Percentiles rank a stretch among this genome's conserved stretches.
Conservation (phyloP, 2,329 filamentous ascomycete species). For the Aspergillus pseudoglaucus region DNA sequence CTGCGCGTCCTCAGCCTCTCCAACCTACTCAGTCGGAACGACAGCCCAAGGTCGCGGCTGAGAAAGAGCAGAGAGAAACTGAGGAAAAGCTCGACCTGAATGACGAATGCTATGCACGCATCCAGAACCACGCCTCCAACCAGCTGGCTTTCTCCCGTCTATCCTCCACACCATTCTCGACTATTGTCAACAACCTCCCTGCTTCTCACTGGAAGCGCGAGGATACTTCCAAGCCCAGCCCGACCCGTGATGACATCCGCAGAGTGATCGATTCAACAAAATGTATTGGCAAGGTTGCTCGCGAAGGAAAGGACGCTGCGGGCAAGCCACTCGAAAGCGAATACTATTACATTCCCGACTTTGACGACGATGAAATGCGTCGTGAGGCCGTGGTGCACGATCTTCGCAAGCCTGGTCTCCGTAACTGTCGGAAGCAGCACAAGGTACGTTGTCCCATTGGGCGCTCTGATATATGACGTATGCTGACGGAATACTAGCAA, state of each 20-base stretch:
- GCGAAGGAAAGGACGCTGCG: slow-evolving; percentile 91
- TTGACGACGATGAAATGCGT: slow-evolving; percentile 71
- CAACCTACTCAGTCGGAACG: slow-evolving; percentile 26
- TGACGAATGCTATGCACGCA: slow-evolving; percentile 26
- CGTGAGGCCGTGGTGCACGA: slow-evolving; percentile 78
- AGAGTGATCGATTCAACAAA: slow-evolving; percentile 64
- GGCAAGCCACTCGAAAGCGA: slow-evolving; percentile 91
- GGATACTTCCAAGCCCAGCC: slow-evolving; percentile 33
- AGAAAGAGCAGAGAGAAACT: slow-evolving; percentile 12
- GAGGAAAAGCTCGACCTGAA: slow-evolving; percentile 14
- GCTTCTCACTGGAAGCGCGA: slow-evolving; percentile 51
- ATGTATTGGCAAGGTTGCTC: slow-evolving; percentile 81
- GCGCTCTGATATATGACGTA: slow-evolving; percentile 1
- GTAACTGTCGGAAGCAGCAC: slow-evolving; percentile 89
- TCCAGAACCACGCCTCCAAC: slow-evolving; percentile 80
- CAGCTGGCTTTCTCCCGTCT: slow-evolving; percentile 92
- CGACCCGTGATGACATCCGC: slow-evolving; percentile 60
- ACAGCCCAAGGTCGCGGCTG: slow-evolving; percentile 11
- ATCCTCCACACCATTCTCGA: slow-evolving; percentile 83
- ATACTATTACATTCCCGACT: slow-evolving; percentile 91
- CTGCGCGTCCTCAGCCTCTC: slow-evolving; percentile 29
- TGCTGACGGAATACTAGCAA: slow-evolving; percentile 47
- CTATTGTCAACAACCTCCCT: slow-evolving; percentile 81
- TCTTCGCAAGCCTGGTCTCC: slow-evolving; percentile 78
- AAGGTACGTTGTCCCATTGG: slow-evolving; percentile 60